Base-by-base conservation (phyloP, 768 basidiomycete genomes). In the Tylopilus felleus region DNA sequence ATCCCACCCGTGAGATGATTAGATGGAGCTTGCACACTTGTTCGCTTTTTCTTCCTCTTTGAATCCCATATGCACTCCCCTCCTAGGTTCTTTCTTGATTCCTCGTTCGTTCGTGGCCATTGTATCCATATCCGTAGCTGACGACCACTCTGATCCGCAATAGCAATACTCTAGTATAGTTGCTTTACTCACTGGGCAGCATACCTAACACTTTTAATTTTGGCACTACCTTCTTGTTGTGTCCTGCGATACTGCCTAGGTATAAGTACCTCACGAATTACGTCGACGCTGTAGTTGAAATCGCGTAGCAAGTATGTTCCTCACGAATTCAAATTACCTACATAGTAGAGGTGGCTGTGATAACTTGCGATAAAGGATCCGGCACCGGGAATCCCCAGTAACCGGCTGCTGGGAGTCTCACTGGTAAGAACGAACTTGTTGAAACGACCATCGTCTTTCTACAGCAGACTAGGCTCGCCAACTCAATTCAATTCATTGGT, bases 61-160 rank as follows among this genome's bases (percentile, higher is more conserved):
- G 42, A 48, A 50, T 43, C 9, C 39, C 47, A 40, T 63, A 57
- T 66, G 65, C 58, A 25, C n/a, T 2, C 59, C 35, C 29, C 17
- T 52, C 39, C 25, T 39, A 29, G 38, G 23, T 22, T 25, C 19
- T 27, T 51, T 52, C 31, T 51, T 46, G 33, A 42, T 57, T 59
- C 43, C 38, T 33, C 47, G 31, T 33, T 22, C 46, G 41, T 36
- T 48, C 54, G 42, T 50, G 52, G 59, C 38, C 53, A 58, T 57
- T 68, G 71, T 72, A 70, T 72, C 66, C 64, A 57, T 72, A 72
- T 52, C 51, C 56, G 57, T 49, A 48, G 50, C 58, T 56, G 53
- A 61, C 47, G 52, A 53, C 66, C 51, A 45, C 49, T 49, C 43
- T 52, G 38, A 59, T 49, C 38, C 45, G 19, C 41, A 44, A 58